These are phyloP conservation scores for Gaeumannomyces sp. DNA, from an alignment of 2,329 filamentous ascomycete species.

Conservation along the genomic window DNA sequence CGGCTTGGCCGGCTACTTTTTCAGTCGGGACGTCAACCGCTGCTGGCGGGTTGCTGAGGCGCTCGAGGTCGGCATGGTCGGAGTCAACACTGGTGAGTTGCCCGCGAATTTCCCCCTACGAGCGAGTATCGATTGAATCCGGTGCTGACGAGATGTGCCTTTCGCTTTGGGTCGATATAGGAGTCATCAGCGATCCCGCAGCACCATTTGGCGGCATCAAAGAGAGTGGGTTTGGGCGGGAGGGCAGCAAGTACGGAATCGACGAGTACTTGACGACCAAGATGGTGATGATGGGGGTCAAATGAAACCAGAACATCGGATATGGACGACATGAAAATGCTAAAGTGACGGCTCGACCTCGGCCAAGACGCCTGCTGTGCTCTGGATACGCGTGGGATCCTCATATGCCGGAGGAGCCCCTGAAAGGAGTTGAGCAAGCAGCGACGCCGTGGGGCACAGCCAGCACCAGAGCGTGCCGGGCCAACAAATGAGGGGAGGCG, in stretches of 20 bases:
- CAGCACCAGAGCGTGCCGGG: too few relatives aligned
- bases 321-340: neutral
- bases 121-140: neutral
- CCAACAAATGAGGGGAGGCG: neutral
- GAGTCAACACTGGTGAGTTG: conserved; percentile 43
- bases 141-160: neutral
- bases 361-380: conserved; percentile 3
- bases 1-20: conserved; percentile 26
- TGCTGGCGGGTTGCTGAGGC: conserved; percentile 35
- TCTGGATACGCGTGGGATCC: too few relatives aligned
- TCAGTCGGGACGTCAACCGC: conserved; percentile 21
- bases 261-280: conserved; percentile 41
- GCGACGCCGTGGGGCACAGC: too few relatives aligned
- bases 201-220: conserved; percentile 43
- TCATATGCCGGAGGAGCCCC: neutral
- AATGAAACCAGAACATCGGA: neutral
- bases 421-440: neutral
- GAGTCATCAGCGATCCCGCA: conserved; percentile 4
- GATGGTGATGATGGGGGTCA: conserved; percentile 26
- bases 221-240: conserved; percentile 40
- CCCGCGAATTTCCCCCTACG: conserved; percentile 23
- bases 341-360: neutral
- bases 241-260: conserved; percentile 41
- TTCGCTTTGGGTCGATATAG: neutral
- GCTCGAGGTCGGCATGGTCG: conserved; percentile 61